Evolutionary conservation across 23 red algal species (phyloP).

Genomic region (Agarophyton chilense): DNA sequence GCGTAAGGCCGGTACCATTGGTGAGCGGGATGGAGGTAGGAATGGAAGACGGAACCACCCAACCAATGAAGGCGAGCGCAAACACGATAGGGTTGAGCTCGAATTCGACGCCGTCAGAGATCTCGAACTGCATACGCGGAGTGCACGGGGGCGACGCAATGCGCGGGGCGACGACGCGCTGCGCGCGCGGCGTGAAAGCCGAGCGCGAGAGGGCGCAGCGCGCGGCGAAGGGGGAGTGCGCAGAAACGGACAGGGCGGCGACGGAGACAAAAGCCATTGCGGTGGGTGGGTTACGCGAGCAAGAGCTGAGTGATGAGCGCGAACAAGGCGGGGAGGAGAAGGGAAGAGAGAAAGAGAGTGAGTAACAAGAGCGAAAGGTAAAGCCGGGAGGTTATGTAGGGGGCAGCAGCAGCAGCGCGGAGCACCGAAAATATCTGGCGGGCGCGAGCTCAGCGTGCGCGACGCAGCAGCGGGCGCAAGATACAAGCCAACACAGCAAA

Average conservation of each 20-base stretch:
- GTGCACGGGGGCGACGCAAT: background rate
- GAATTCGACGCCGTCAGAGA: conserved; percentile 86
- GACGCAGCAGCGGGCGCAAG: background rate
- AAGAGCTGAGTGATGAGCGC: background rate
- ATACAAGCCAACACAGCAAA: too few species aligned
- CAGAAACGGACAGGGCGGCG: background rate
- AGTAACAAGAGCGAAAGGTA: too few species aligned
- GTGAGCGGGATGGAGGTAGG: conserved; percentile 91
- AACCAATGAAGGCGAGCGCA: conserved; percentile 77
- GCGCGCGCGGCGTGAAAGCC: background rate
- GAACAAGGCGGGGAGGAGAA: background rate
- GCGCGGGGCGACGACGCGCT: conserved; percentile 11
- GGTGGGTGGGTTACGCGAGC: background rate
- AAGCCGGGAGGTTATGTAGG: too few species aligned
- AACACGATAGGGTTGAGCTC: conserved; percentile 88
- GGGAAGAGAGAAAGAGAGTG: background rate
- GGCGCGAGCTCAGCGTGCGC: too few species aligned
- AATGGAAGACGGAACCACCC: conserved; percentile 88
- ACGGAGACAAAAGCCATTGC: conserved; percentile 55
- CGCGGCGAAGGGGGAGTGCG: background rate
- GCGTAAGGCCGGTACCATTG: conserved; percentile 86
- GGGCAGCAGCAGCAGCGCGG: too few species aligned
- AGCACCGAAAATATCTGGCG: too few species aligned
- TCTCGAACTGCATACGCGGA: conserved; percentile 86
- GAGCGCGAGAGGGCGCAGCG: background rate